These are phyloP conservation scores for Phytophthora citricola DNA, from an alignment of 352 stramenopile species.

Conservation along the genomic window DNA sequence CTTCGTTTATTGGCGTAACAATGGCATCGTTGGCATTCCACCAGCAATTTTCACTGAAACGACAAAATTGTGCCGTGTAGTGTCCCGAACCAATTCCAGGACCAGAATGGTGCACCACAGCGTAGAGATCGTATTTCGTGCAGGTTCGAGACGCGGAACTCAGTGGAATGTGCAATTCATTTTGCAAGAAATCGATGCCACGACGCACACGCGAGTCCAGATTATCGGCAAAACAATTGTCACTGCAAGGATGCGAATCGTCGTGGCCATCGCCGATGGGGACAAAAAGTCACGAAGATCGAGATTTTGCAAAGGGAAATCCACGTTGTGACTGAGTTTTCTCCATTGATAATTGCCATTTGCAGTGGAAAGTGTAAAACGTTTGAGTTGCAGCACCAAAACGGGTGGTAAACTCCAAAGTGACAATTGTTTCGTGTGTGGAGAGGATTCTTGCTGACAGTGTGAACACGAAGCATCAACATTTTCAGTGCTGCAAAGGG, in stretches of 20 bases:
- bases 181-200: conserved; percentile 41
- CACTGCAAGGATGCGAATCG: conserved; percentile 21
- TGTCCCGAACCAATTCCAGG: conserved; percentile 91
- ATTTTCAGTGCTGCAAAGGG: conserved; percentile 53
- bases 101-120: conserved; percentile 95
- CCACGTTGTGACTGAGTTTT: conserved; percentile 91
- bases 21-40: conserved; percentile 95
- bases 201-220: conserved; percentile 29
- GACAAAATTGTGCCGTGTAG: conserved; percentile 84
- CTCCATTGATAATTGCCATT: conserved; percentile 51
- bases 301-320: conserved; percentile 91
- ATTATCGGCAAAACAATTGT: conserved; percentile 6
- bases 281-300: conserved; percentile 70
- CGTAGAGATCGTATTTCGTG: conserved; percentile 93
- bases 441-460: conserved; percentile 35
- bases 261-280: conserved; percentile 8
- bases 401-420: conserved; percentile 66
- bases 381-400: conserved; percentile 73
- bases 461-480: conserved; percentile 53
- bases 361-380: conserved; percentile 50
- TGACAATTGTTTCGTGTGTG: conserved; percentile 58
- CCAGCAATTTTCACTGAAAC: conserved; percentile 64
- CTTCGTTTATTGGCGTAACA: conserved; percentile 28
- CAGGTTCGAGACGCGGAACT: conserved; percentile 47
- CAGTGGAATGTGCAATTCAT: conserved; percentile 50